A percentile compares a stretch with the other conserved stretches of the same genome.
phyloP scores from a whole-genome alignment of 768 basidiomycete species.

The Lactarius akahatsu region DNA sequence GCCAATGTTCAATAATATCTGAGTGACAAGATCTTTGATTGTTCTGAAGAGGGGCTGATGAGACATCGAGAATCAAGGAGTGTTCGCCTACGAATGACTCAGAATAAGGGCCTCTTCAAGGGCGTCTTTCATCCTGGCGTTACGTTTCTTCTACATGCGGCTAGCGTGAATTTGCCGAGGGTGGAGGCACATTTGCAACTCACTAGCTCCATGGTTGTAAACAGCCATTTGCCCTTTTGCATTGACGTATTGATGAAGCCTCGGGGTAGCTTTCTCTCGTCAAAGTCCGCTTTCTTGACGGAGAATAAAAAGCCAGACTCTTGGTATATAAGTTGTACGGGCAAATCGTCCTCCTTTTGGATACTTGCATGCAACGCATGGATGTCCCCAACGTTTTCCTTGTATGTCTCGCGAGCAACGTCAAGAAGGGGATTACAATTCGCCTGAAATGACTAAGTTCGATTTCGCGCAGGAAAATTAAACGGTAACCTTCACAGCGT shows the following conservation, averaged over 20 bases:
- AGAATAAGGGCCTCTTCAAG: slow-evolving; percentile 86
- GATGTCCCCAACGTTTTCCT: slow-evolving; percentile 90
- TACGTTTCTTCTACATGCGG: slow-evolving; percentile 72
- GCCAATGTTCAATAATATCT: slow-evolving; percentile 70
- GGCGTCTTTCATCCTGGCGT: slow-evolving; percentile 86
- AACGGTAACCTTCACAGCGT: slow-evolving; percentile 69
- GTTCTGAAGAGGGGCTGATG: slow-evolving; percentile 49
- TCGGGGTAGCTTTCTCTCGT: slow-evolving; percentile 58
- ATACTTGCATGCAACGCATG: slow-evolving; percentile 61
- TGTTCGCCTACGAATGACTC: slow-evolving; percentile 63
- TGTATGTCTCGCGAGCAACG: slow-evolving; percentile 92
- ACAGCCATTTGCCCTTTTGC: slow-evolving; percentile 70
- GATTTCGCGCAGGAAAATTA: not conserved
- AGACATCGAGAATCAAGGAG: slow-evolving; percentile 1
- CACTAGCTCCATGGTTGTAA: slow-evolving; percentile 82
- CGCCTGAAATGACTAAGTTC: slow-evolving; percentile 43
- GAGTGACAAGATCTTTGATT: slow-evolving; percentile 70
- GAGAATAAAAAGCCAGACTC: slow-evolving; percentile 72
- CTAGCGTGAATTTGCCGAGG: not conserved
- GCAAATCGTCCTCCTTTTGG: slow-evolving; percentile 61
- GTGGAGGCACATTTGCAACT: slow-evolving; percentile 29
- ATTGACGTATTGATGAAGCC: slow-evolving; percentile 68
- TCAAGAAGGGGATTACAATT: slow-evolving; percentile 84
- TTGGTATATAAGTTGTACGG: slow-evolving; percentile 66
- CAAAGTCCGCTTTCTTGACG: slow-evolving; percentile 65